These are phyloP conservation scores for Albizia julibrissin DNA, from an alignment of 306 rosid species.

Conservation along the genomic window DNA sequence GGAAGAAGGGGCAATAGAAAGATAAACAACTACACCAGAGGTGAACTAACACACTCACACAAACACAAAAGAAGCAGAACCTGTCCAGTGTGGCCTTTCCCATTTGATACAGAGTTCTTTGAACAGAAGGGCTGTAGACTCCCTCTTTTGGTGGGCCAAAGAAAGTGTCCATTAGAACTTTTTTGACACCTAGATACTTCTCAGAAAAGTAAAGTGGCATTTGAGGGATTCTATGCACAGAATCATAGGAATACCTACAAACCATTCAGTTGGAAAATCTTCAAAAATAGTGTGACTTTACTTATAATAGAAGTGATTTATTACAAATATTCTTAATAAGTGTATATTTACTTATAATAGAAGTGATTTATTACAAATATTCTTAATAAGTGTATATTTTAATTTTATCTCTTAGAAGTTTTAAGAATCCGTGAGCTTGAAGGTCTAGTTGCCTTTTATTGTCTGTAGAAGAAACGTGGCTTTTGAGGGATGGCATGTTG, in stretches of 20 bases:
- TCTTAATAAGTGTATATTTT: neutral
- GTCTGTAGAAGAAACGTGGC: constrained; percentile 62
- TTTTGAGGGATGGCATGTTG: constrained; percentile 56
- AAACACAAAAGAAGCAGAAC: constrained; percentile 37
- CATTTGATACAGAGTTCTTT: constrained; percentile 88
- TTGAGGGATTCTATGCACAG: constrained; percentile 57
- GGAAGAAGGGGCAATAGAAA: neutral
- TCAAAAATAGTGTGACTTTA: neutral
- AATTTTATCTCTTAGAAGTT: neutral
- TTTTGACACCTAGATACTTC: constrained; percentile 62
- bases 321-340: no score
- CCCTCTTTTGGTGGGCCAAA: constrained; percentile 78
- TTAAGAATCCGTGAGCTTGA: neutral
- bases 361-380: neutral
- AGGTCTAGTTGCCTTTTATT: constrained; percentile 7
- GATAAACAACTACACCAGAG: neutral
- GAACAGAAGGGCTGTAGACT: constrained; percentile 92
- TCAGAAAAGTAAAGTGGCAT: constrained; percentile 68
- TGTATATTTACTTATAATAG: neutral
- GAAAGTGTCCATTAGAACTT: constrained; percentile 69
- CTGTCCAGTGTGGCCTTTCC: constrained; percentile 71
- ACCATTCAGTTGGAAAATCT: constrained; percentile 15
- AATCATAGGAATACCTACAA: constrained; percentile 79
- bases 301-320: neutral
- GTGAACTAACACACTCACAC: neutral